A percentile compares a stretch with the other conserved stretches of the same genome.
Conservation (phyloP, 306 rosid species). For the Begonia loranthoides region DNA sequence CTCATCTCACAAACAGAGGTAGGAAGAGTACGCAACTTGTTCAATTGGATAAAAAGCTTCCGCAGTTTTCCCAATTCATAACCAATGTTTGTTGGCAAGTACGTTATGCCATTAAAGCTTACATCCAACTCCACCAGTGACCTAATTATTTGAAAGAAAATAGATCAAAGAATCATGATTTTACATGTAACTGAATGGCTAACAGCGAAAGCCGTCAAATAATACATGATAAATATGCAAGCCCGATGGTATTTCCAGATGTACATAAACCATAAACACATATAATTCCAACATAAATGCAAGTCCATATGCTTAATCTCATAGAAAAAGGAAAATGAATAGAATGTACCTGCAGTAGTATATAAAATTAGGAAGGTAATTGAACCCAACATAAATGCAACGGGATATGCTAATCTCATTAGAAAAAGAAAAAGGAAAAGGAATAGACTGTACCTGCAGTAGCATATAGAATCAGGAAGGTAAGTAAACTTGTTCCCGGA, state of each 20-base stretch:
- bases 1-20: slow-evolving; percentile 75
- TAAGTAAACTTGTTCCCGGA: slow-evolving; percentile 57
- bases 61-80: slow-evolving; percentile 39
- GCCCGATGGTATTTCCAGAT: not conserved
- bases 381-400: slow-evolving; percentile 15
- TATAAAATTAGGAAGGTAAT: slow-evolving; percentile 63
- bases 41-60: slow-evolving; percentile 55
- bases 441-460: slow-evolving; percentile 53
- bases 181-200: not conserved
- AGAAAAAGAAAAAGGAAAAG: not conserved
- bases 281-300: not conserved
- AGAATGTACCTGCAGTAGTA: slow-evolving; percentile 62
- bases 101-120: slow-evolving; percentile 67
- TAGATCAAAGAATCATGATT: not conserved
- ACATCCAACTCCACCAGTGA: slow-evolving; percentile 90
- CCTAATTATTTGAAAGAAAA: slow-evolving; percentile 28
- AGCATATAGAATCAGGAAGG: slow-evolving; percentile 75
- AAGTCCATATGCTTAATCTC: not conserved
- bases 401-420: not conserved
- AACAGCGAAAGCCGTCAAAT: too few relatives aligned
- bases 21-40: slow-evolving; percentile 81
- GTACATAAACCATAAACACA: not conserved
- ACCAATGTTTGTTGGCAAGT: slow-evolving; percentile 96
- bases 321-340: not conserved
- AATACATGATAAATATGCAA: too few relatives aligned